These are phyloP conservation scores for Dendrobium officinale DNA, from an alignment of 106 monocot genomes.

Conservation along the genomic window DNA sequence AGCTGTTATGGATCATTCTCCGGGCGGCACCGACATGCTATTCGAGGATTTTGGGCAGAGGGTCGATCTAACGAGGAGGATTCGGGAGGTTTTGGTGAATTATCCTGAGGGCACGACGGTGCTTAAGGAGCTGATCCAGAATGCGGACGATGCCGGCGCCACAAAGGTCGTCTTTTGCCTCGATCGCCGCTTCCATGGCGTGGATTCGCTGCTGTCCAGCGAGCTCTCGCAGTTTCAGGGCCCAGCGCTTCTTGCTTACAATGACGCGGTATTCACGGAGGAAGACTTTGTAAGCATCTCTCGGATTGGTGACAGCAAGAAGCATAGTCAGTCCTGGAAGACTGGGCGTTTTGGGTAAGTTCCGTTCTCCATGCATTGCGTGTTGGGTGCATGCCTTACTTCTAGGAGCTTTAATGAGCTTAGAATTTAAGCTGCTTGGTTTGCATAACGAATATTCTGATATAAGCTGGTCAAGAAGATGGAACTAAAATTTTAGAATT, in stretches of 20 bases:
- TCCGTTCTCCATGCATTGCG: not conserved
- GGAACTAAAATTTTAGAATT: too few species aligned
- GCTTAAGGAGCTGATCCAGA: conserved; percentile 96
- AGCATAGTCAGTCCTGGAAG: conserved; percentile 78
- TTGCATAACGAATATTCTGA: too few species aligned
- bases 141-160: conserved; percentile 97
- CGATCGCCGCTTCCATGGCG: conserved; percentile 75
- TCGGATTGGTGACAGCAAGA: conserved; percentile 87
- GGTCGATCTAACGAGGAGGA: conserved; percentile 84
- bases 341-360: conserved; percentile 95
- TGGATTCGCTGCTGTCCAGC: conserved; percentile 51
- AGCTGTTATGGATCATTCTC: conserved; percentile 10
- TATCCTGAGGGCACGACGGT: conserved; percentile 97
- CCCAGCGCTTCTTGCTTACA: conserved; percentile 87
- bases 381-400: too few species aligned
- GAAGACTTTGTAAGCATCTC: conserved; percentile 92
- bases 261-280: conserved; percentile 86
- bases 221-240: conserved; percentile 90
- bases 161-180: conserved; percentile 77
- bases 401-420: too few species aligned
- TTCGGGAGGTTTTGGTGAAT: conserved; percentile 88
- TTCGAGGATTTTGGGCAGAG: conserved; percentile 97
- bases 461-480: too few species aligned
- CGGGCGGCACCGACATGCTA: conserved; percentile 25
- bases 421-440: too few species aligned